Evolutionary conservation across 106 monocot genomes (phyloP), one percentile per base, ranked within the genome.

Genomic region (Acorus gramineus): DNA sequence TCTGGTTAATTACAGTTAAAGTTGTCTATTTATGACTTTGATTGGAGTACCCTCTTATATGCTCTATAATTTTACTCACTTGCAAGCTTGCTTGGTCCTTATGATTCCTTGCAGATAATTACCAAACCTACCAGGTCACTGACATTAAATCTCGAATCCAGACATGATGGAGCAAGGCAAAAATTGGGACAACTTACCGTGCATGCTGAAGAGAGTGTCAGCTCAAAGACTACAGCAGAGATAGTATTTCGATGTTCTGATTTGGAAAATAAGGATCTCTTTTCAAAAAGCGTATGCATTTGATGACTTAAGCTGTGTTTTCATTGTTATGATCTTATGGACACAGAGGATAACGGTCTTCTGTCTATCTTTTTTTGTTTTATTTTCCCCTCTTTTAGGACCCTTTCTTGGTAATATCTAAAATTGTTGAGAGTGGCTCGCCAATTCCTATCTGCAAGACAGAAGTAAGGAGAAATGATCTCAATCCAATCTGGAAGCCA

Each of bases 391-490:
- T 63, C 46, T 57, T 75, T 48, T 67, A 95, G 94, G 94, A 95
- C 64, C 84, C 90, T 68, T 95, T 95, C 69, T 85, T 95, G 69
- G 59, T 95, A 60, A 77, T 95, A 73, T 95, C 90, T 47, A 84
- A 72, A 81, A 70, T 56, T n/a, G 58, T 84, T 12, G 90, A 89
- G 52, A 80, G 64, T 84, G 94, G 84, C 43, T 73, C 60, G 46
- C 62, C 65, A 51, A 74, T 87, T 70, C 94, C 94, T 71, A 76
- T 95, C 68, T 90, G 77, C 71, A 95, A 90, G 76, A 90, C 94
- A 46, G 94, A 95, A 82, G 90, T 86, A 61, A 84, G 61, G 73
- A 95, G 80, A 75, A 95, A 95, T 77, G 84, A 95, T 70, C 94
- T 86, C 42, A 86, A 90, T 80, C 94, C 94, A 44, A 79, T 42